Evolutionary conservation across 2,329 filamentous ascomycete genomes (phyloP).

Genomic region (Arthroderma uncinatum): DNA sequence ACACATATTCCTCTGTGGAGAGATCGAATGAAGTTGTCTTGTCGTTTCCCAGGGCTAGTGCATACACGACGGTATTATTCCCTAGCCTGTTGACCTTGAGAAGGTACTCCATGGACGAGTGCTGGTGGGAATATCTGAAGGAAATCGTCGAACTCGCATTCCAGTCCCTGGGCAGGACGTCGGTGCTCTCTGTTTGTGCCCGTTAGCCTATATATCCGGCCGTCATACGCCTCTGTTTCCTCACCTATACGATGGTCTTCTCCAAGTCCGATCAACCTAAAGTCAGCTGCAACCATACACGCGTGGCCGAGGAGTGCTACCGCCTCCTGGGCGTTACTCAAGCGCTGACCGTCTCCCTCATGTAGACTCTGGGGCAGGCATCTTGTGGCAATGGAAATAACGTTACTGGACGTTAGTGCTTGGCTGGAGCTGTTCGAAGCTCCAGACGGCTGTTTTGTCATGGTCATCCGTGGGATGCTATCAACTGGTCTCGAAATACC

Average conservation of each 20-base stretch:
- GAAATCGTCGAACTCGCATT: slow-evolving; percentile 61
- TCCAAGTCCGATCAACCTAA: slow-evolving; percentile 69
- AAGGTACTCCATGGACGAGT: slow-evolving; percentile 75
- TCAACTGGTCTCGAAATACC: too few species aligned
- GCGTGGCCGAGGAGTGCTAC: slow-evolving; percentile 75
- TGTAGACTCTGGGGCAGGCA: slow-evolving; percentile 22
- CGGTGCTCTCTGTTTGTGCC: slow-evolving; percentile 1
- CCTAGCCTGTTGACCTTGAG: slow-evolving; percentile 74
- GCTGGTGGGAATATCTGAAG: slow-evolving; percentile 77
- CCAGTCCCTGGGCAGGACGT: slow-evolving; percentile 62
- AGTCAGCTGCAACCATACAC: slow-evolving; percentile 68
- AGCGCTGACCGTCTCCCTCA: slow-evolving; percentile 19
- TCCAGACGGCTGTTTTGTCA: background rate
- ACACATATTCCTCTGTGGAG: slow-evolving; percentile 62
- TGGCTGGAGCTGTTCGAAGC: background rate
- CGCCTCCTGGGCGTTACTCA: slow-evolving; percentile 55
- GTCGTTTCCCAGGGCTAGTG: slow-evolving; percentile 67
- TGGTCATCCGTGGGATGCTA: background rate
- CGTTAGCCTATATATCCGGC: background rate
- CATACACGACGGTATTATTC: slow-evolving; percentile 71
- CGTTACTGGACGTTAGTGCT: slow-evolving; percentile 19
- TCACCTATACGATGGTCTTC: slow-evolving; percentile 66
- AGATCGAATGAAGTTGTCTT: slow-evolving; percentile 69
- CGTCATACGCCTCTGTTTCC: background rate
- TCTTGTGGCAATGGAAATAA: slow-evolving; percentile 25